A percentile compares a stretch with the other conserved stretches of the same genome.
These are phyloP conservation scores for Phanerodontia chrysosporium DNA, from an alignment of 768 basidiomycete species.

Conservation along the genomic window DNA sequence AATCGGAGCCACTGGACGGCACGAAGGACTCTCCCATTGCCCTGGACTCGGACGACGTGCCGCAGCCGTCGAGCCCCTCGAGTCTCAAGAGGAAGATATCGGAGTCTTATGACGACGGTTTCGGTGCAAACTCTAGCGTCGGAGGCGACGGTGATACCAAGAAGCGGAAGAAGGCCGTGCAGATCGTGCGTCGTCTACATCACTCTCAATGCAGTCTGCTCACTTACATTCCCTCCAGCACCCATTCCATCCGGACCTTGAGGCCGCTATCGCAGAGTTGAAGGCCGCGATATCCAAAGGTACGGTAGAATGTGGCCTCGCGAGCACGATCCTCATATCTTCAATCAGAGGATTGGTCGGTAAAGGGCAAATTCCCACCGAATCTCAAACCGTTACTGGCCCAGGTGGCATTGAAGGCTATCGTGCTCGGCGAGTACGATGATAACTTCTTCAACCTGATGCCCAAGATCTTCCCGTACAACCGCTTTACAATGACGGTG, in stretches of 20 bases:
- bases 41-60: conserved; percentile 38
- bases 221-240: conserved; percentile 34
- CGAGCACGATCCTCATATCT: not conserved
- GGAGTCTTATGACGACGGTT: conserved; percentile 9
- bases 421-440: conserved; percentile 83
- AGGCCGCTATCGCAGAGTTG: conserved; percentile 55
- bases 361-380: conserved; percentile 89
- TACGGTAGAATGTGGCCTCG: conserved; percentile 18
- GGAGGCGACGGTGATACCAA: conserved; percentile 38
- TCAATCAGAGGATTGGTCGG: conserved; percentile 62
- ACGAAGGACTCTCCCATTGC: conserved; percentile 49
- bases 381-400: conserved; percentile 67
- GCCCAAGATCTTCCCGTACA: conserved; percentile 88
- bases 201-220: no score
- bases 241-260: conserved; percentile 70
- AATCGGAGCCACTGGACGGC: conserved; percentile 29
- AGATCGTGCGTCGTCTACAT: conserved; percentile 44
- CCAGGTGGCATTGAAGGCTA: conserved; percentile 71
- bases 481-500: conserved; percentile 90
- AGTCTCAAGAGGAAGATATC: conserved; percentile 22
- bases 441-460: conserved; percentile 89
- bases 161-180: conserved; percentile 56
- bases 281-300: conserved; percentile 57
- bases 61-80: conserved; percentile 11
- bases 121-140: conserved; percentile 5